Evolutionary conservation across 768 basidiomycete genomes (phyloP).

Genomic region (Boletus vermiculosoides): DNA sequence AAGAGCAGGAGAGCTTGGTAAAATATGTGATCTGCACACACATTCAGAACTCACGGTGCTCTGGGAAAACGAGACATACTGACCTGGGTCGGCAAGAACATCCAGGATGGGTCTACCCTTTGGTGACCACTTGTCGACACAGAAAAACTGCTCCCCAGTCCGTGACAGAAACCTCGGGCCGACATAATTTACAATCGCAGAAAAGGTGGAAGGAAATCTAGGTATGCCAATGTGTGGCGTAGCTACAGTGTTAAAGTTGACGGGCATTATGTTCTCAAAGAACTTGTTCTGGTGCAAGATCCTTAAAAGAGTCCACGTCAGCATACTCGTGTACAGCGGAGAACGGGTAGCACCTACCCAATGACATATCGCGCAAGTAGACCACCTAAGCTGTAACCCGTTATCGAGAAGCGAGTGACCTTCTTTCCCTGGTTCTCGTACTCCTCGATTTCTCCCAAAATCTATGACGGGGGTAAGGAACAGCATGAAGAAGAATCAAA

Average conservation of each 20-base stretch:
- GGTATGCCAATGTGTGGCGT: slow-evolving; percentile 82
- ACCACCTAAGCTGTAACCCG: slow-evolving; percentile 82
- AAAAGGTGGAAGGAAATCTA: slow-evolving; percentile 57
- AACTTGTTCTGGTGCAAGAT: slow-evolving; percentile 66
- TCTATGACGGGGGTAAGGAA: slow-evolving; percentile 37
- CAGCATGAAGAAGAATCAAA: not conserved
- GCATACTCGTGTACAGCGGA: not conserved
- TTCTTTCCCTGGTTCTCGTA: slow-evolving; percentile 51
- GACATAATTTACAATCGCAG: slow-evolving; percentile 49
- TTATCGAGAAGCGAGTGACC: slow-evolving; percentile 69
- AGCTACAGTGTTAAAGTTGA: slow-evolving; percentile 82
- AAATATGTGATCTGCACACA: slow-evolving; percentile 61
- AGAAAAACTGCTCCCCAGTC: slow-evolving; percentile 80
- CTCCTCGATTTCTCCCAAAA: slow-evolving; percentile 52
- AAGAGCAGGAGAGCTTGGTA: slow-evolving; percentile 70
- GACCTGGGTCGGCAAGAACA: slow-evolving; percentile 79
- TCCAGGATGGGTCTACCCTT: slow-evolving; percentile 67
- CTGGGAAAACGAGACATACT: slow-evolving; percentile 9
- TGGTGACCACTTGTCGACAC: slow-evolving; percentile 67
- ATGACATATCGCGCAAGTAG: slow-evolving; percentile 77
- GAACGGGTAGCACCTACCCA: slow-evolving; percentile 44
- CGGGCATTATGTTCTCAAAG: slow-evolving; percentile 66
- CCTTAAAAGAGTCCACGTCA: slow-evolving; percentile 32
- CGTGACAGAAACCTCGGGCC: slow-evolving; percentile 72
- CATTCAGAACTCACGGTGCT: not conserved